A percentile compares a stretch with the other conserved stretches of the same genome.
phyloP scores from a whole-genome alignment of 2,329 filamentous ascomycete species.

The Blumeria hordei region DNA sequence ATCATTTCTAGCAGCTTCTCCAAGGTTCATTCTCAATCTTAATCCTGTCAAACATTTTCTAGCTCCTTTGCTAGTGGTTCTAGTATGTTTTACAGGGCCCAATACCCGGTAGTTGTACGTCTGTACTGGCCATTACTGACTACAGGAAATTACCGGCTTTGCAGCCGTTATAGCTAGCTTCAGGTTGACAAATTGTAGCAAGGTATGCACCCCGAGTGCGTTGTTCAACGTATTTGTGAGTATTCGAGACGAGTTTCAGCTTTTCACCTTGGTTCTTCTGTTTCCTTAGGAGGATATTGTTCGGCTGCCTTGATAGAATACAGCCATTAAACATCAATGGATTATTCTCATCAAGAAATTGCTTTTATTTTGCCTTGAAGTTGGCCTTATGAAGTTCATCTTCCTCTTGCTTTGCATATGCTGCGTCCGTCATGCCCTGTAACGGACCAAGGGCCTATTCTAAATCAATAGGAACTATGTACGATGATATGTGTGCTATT shows the following conservation, averaged over 20 bases:
- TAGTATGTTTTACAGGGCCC: no score
- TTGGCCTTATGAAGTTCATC: neutral
- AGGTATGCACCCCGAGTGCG: conserved; percentile 1
- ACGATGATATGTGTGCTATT: no score
- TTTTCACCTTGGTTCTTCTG: neutral
- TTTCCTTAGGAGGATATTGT: neutral
- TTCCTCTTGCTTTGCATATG: neutral
- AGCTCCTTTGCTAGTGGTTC: no score
- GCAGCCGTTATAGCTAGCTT: no score
- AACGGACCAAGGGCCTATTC: no score
- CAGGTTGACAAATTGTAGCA: conserved; percentile 1
- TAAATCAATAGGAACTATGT: no score
- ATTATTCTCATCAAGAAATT: neutral
- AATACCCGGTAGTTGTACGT: no score
- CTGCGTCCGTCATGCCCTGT: neutral
- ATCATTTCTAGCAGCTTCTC: no score
- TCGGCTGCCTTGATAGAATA: neutral
- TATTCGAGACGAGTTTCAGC: neutral
- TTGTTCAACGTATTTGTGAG: neutral
- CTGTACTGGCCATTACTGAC: no score
- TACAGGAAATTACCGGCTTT: no score
- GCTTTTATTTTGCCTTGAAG: neutral
- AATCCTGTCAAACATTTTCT: no score
- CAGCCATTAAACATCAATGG: neutral
- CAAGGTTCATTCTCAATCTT: no score